These are phyloP conservation scores for Globisporangium takayamanum DNA, from an alignment of 352 stramenopile species.

Conservation along the genomic window DNA sequence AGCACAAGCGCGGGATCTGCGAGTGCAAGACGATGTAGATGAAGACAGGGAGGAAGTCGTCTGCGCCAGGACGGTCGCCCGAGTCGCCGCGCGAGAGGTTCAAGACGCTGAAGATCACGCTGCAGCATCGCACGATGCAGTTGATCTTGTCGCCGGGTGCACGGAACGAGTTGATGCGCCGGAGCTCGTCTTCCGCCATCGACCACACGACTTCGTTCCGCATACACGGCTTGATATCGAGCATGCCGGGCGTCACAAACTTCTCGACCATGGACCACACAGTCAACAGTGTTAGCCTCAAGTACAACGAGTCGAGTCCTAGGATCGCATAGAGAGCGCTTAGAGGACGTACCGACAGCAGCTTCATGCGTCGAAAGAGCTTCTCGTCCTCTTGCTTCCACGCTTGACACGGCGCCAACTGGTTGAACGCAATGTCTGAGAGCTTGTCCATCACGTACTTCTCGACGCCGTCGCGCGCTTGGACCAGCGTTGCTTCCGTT, in stretches of 20 bases:
- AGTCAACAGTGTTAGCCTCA: neutral
- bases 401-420: slow-evolving; percentile 49
- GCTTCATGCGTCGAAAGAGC: slow-evolving; percentile 71
- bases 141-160: slow-evolving; percentile 89
- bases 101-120: slow-evolving; percentile 87
- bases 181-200: slow-evolving; percentile 85
- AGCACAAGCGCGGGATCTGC: slow-evolving; percentile 79
- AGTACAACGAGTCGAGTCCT: neutral
- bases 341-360: slow-evolving; percentile 51
- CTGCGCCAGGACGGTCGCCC: slow-evolving; percentile 58
- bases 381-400: slow-evolving; percentile 73
- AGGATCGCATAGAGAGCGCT: neutral
- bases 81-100: slow-evolving; percentile 72
- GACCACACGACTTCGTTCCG: slow-evolving; percentile 88
- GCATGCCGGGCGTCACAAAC: slow-evolving; percentile 82
- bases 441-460: slow-evolving; percentile 92
- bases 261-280: slow-evolving; percentile 3
- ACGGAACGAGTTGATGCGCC: slow-evolving; percentile 83
- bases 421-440: slow-evolving; percentile 68
- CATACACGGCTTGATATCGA: slow-evolving; percentile 89
- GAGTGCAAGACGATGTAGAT: slow-evolving; percentile 91
- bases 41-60: slow-evolving; percentile 91
- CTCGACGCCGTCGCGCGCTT: slow-evolving; percentile 81
- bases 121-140: slow-evolving; percentile 84
- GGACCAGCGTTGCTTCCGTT: slow-evolving; percentile 50